Base-by-base conservation (phyloP, 83 land plant species). In the Thuja plicata region DNA sequence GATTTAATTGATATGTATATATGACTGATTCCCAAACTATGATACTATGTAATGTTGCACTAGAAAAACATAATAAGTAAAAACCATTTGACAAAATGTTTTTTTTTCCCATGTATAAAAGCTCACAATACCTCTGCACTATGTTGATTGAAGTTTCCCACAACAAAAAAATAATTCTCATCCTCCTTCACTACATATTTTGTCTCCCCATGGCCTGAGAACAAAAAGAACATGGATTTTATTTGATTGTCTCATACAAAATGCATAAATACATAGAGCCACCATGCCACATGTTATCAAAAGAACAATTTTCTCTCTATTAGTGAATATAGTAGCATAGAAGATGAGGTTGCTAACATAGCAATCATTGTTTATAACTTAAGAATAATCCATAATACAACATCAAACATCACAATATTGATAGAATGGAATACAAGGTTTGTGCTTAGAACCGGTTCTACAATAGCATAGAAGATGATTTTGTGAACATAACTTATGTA, bases 81-180 rank as follows among this genome's bases (percentile, higher is more conserved):
- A n/a, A n/a, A n/a, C n/a, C n/a, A 13, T 48, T 48, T 48, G 50
- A 10, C 37, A 77, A 77, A 77, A 35, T n/a, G n/a, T 32, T 15
- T 0, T 19, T 35, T 77, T 16, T 34, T 13, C 41, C 37, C 80
- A 15, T 77, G 0, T 77, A 12, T 8, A 45, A 43, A 82, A 34
- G 30, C n/a, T 82, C 27, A 45, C 24, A 43, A 81, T 82, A 82
- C 85, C 85, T 82, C 32, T 24, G 45, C 85, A 41, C 52, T 82
- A 0, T 46, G 85, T 46, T 82, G 85, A 41, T 82, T 82, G 85
- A 82, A 82, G 85, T 82, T 82, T 46, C 85, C 85, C 38, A 82
- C 40, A 82, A 12, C 85, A n/a, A 82, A 82, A 46, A 45, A 45
- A 82, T 82, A 82, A 46, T 82, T 46, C 27, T 15, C 85, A 82